These are phyloP conservation scores for Odontarrhena argentea DNA, from an alignment of 345 rosid species.

Conservation along the genomic window DNA sequence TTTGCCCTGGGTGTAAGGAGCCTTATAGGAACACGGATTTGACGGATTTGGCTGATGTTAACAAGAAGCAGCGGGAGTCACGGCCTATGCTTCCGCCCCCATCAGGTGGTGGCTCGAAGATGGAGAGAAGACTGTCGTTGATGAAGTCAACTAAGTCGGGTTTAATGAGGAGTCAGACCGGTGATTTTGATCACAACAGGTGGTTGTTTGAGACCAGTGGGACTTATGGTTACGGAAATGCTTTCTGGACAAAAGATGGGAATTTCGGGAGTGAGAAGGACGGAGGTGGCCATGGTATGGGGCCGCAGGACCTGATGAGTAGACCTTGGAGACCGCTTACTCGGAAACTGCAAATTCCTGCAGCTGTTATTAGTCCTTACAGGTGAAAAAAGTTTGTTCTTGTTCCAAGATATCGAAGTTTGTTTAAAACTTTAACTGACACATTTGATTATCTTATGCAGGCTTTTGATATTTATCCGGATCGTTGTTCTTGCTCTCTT, in stretches of 20 bases:
- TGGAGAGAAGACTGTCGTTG: slow-evolving; percentile 90
- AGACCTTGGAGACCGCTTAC: slow-evolving; percentile 99
- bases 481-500: slow-evolving; percentile 76
- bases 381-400: slow-evolving; percentile 47
- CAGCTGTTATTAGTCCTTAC: slow-evolving; percentile 92
- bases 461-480: slow-evolving; percentile 83
- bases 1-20: slow-evolving; percentile 94
- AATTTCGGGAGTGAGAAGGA: slow-evolving; percentile 67
- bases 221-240: slow-evolving; percentile 95
- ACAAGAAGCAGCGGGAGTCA: slow-evolving; percentile 35
- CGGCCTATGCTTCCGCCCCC: slow-evolving; percentile 84
- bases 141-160: slow-evolving; percentile 85
- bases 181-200: slow-evolving; percentile 94
- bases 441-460: slow-evolving; percentile 34
- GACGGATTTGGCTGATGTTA: slow-evolving; percentile 63
- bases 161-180: slow-evolving; percentile 94
- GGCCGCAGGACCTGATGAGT: slow-evolving; percentile 80
- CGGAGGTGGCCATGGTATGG: slow-evolving; percentile 59
- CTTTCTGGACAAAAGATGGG: slow-evolving; percentile 94
- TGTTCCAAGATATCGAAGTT: not conserved
- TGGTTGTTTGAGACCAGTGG: slow-evolving; percentile 98
- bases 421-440: slow-evolving; percentile 21
- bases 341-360: slow-evolving; percentile 88
- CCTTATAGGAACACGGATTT: slow-evolving; percentile 80
- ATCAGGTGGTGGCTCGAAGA: slow-evolving; percentile 66